Base-by-base conservation (phyloP, 345 rosid species). In the Pugionium dolabratum region DNA sequence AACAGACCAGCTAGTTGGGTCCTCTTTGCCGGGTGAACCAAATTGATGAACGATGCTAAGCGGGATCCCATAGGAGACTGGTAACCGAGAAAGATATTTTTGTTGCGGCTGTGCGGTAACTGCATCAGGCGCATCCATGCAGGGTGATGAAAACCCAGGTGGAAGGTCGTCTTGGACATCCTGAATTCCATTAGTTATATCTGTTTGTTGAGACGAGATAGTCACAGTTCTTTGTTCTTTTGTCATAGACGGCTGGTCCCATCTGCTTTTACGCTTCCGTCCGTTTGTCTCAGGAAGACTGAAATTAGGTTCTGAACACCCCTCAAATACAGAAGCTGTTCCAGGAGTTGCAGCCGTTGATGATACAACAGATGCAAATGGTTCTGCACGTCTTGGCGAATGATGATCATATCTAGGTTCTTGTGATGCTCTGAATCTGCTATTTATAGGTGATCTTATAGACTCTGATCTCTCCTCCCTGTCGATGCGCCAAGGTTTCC, bases 201-300 rank as follows among this genome's bases (percentile, higher is more conserved):
- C 35, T 6, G 9, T 56, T 59, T 79, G 72, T 44, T 73, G 75
- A 3, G 55, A 42, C 53, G 65, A 54, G 25, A 41, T 51, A 4
- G 83, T 59, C 31, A 70, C 74, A 56, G 47, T 62, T 62, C 71
- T 80, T 61, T 71, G 79, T 54, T 76, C 82, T 69, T 75, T 72
- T 26, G 59, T 65, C 58, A 53, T 67, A 4, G 86, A 84, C 2
- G 93, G 95, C 67, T 89, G 96, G 83, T 94, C 99, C 99, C 99
- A 94, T 72, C 99, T 86, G 70, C 88, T 90, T 86, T 94, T 94
- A 67, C 96, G 96, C 82, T 91, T 94, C 56, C 95, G 91, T 49
- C 75, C 76, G 61, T 51, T 73, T 41, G 72, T 62, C 57, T 66
- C 80, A 48, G 68, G 71, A 54, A 69, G 75, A 61, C 68, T 80